Evolutionary conservation across 306 rosid genomes (phyloP).

Genomic region (Acmispon strigosus): DNA sequence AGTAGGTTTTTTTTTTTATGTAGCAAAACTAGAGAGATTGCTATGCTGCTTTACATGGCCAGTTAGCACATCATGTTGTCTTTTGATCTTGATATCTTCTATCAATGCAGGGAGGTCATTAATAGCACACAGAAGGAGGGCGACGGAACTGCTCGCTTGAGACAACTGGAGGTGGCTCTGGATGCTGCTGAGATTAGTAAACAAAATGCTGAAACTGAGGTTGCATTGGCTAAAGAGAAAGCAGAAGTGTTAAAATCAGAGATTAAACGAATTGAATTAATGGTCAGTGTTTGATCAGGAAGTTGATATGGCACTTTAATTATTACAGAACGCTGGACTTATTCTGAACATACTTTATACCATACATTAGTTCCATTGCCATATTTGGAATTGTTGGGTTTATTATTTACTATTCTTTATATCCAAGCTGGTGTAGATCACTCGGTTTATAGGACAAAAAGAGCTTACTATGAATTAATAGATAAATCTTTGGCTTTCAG

Average conservation of each 20-base stretch:
- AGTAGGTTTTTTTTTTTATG: not conserved
- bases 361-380: conserved; percentile 13
- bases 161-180: conserved; percentile 79
- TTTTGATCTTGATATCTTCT: conserved; percentile 21
- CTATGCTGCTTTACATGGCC: not conserved
- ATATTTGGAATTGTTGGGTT: conserved; percentile 19
- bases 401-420: conserved; percentile 7
- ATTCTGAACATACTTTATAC: conserved; percentile 7
- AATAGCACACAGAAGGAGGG: conserved; percentile 61
- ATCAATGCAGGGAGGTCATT: conserved; percentile 70
- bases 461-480: not conserved
- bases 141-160: conserved; percentile 59
- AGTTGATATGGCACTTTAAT: not conserved
- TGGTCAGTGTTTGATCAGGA: conserved; percentile 47
- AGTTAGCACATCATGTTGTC: not conserved
- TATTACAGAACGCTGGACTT: conserved; percentile 4
- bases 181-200: conserved; percentile 64
- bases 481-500: not conserved
- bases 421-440: conserved; percentile 7
- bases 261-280: conserved; percentile 48
- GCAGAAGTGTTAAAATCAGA: conserved; percentile 62
- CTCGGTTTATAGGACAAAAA: not conserved
- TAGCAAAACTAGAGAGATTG: not conserved
- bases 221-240: conserved; percentile 54
- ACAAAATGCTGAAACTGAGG: conserved; percentile 72